Percentiles rank a stretch among this genome's conserved stretches.
Conservation (phyloP, 495 filamentous ascomycete species). For the Saxispiralis lemnorum region DNA sequence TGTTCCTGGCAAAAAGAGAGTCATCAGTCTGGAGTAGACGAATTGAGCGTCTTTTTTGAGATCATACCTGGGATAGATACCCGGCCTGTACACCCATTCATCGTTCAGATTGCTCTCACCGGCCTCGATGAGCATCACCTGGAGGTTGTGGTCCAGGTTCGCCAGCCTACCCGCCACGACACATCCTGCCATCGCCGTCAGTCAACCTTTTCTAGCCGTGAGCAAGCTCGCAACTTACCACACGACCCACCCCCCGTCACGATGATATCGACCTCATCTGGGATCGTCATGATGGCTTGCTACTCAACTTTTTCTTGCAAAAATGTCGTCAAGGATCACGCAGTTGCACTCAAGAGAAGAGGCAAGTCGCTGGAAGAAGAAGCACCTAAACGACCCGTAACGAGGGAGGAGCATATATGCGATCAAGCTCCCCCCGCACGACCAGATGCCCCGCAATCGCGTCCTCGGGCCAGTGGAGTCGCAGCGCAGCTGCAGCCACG, state of each 20-base stretch:
- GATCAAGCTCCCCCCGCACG: too few relatives aligned
- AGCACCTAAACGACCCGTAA: too few relatives aligned
- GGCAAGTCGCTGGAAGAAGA: too few relatives aligned
- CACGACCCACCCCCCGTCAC: constrained; percentile 48
- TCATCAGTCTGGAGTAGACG: too few relatives aligned
- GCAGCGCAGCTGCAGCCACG: too few relatives aligned
- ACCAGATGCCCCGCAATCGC: too few relatives aligned
- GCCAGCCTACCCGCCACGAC: constrained; percentile 65
- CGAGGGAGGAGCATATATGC: too few relatives aligned
- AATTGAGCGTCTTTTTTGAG: too few relatives aligned
- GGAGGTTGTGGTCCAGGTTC: constrained; percentile 64
- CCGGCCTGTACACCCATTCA: constrained; percentile 64
- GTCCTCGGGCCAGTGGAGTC: too few relatives aligned
- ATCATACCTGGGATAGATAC: constrained; percentile 41
- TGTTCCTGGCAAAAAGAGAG: constrained; percentile 31
- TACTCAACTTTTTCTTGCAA: too few relatives aligned
- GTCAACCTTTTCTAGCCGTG: constrained; percentile 16
- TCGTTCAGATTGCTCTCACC: constrained; percentile 71
- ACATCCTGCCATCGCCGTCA: constrained; percentile 11
- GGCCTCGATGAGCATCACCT: constrained; percentile 60
- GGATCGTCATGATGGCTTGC: constrained; percentile 15
- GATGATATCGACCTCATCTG: constrained; percentile 67
- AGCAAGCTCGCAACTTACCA: constrained; percentile 12
- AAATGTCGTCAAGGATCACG: too few relatives aligned
- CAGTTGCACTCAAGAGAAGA: too few relatives aligned